Base-by-base conservation (phyloP, 805 yeast genomes). In the Candida sphagnicola region DNA sequence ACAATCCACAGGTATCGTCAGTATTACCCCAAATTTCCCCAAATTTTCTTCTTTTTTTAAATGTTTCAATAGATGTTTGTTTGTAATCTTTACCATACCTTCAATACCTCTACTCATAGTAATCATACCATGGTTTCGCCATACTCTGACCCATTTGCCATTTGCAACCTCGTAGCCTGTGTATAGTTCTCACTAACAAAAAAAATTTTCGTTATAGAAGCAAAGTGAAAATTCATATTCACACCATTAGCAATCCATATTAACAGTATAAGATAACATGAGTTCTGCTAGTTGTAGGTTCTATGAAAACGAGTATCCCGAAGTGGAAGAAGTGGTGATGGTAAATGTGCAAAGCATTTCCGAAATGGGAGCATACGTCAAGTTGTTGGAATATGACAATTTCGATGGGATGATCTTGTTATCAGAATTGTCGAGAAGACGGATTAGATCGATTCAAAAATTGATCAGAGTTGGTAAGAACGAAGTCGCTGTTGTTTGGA, bases 351-450 rank as follows among this genome's bases (percentile, higher is more conserved):
- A 86, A 65, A 95, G 86, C 63, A 93, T 93, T 54, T 99, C 98
- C 51, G 99, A 93, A 66, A 93, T 93, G 99, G 99, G 99, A 43
- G 99, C 99, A 11, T 93, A 93, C 64, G 95, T 93, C 48, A 91
- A 89, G 65, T 75, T 93, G 49, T 76, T 93, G 48, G 99, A 93
- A 68, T 93, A 93, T 61, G 98, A 93, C 69, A 93, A 91, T 63
- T 91, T 93, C 59, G 99, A 93, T 69, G 99, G 99, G 57, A 93
- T 93, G 99, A 95, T 93, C 42, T 74, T 93, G 49, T 77, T 93
- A 55, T 85, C 95, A 30, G 99, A 93, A 70, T 77, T 93, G 53
- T 90, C 98, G 26, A 86, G 99, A 78, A 88, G 99, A 76, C 95
- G 99, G 73, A 93, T 93, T 57, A 80, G 99, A 66, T 88, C 97